A percentile compares a stretch with the other conserved stretches of the same genome.
Conservation (phyloP, 2,329 filamentous ascomycete species). For the Diatrype stigma region DNA sequence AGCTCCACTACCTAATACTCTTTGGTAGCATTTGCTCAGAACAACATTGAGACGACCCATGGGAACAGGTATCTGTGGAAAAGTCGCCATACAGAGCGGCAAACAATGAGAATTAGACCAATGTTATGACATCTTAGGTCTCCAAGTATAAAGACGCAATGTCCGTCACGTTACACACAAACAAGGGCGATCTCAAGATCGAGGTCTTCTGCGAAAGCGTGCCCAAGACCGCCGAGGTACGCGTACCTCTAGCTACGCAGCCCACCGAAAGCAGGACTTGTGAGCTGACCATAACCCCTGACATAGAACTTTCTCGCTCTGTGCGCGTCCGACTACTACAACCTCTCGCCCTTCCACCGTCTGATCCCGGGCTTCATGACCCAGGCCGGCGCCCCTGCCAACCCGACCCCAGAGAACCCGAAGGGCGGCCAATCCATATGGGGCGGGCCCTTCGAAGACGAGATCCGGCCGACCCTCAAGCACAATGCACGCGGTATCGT, state of each 20-base stretch:
- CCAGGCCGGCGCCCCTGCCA: conserved; percentile 65
- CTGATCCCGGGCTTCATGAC: conserved; percentile 78
- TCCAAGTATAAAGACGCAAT: conserved; percentile 32
- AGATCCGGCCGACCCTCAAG: conserved; percentile 66
- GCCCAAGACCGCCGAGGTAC: conserved; percentile 82
- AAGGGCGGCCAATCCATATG: conserved; percentile 73
- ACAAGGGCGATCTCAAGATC: conserved; percentile 84
- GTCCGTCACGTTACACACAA: conserved; percentile 79
- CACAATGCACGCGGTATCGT: conserved; percentile 67
- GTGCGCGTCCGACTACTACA: conserved; percentile 75
- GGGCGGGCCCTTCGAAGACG: conserved; percentile 71
- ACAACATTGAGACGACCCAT: too few species aligned
- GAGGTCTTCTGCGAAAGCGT: conserved; percentile 95
- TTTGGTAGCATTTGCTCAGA: too few species aligned
- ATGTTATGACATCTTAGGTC: too few species aligned
- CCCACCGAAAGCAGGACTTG: background rate
- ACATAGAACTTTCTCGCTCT: conserved; percentile 82
- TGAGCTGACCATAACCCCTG: conserved; percentile 7
- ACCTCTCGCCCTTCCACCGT: conserved; percentile 72
- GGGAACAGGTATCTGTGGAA: too few species aligned
- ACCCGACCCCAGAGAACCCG: conserved; percentile 52
- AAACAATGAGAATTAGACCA: too few species aligned
- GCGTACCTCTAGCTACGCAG: conserved; percentile 13
- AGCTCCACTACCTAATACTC: too few species aligned
- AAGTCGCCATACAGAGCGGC: too few species aligned